Evolutionary conservation across 2,329 filamentous ascomycete genomes (phyloP).

Genomic region (Fusarium sp.): DNA sequence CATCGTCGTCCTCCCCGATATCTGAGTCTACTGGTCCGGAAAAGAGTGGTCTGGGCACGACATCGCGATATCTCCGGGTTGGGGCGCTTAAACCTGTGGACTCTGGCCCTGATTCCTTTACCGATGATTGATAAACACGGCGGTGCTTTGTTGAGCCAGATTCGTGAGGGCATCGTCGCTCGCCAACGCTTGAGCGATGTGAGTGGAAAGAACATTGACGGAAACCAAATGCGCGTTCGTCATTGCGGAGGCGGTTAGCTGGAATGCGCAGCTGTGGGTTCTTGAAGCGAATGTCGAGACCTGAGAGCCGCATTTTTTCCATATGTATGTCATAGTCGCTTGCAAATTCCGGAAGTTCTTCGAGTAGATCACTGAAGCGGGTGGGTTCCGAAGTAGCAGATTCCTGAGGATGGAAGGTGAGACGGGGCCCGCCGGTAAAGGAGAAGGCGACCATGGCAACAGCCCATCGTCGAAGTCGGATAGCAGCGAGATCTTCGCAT

Average conservation of each 20-base stretch:
- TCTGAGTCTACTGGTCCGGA: constrained; percentile 35
- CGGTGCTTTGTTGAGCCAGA: constrained; percentile 31
- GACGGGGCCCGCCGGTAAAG: constrained; percentile 54
- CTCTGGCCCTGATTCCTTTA: constrained; percentile 26
- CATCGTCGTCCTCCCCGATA: constrained; percentile 48
- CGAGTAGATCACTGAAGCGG: constrained; percentile 58
- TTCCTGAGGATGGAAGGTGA: constrained; percentile 47
- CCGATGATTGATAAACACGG: constrained; percentile 6
- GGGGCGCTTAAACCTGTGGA: constrained; percentile 40
- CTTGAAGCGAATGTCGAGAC: constrained; percentile 66
- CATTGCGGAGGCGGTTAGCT: constrained; percentile 66
- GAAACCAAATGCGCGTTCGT: constrained; percentile 70
- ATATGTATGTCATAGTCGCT: constrained; percentile 65
- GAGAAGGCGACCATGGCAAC: constrained; percentile 71
- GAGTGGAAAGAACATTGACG: constrained; percentile 71
- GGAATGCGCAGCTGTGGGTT: constrained; percentile 70
- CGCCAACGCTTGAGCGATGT: constrained; percentile 65
- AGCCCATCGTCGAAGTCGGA: constrained; percentile 68
- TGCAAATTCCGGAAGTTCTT: constrained; percentile 58
- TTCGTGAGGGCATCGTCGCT: constrained; percentile 64
- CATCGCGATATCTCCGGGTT: constrained; percentile 35
- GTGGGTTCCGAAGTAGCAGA: constrained; percentile 47
- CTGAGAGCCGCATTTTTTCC: constrained; percentile 62
- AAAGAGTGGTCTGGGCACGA: constrained; percentile 47
- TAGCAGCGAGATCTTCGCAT: constrained; percentile 61